Conservation (phyloP, 805 yeast genomes). For the Ogataea chonburiensis region DNA sequence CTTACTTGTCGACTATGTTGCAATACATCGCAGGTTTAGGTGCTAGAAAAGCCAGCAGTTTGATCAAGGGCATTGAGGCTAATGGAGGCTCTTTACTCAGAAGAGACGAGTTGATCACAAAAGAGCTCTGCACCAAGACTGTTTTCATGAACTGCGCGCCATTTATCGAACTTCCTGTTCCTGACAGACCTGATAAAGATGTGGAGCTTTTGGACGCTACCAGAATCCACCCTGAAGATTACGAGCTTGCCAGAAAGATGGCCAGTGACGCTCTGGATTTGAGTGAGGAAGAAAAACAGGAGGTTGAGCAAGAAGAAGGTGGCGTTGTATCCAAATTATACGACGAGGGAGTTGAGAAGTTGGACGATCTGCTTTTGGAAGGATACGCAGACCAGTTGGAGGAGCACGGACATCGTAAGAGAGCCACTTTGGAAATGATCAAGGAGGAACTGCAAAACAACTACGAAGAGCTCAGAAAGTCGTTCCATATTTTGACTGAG, state of each 20-base stretch:
- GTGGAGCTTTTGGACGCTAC: conserved; percentile 89
- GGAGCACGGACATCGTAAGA: conserved; percentile 69
- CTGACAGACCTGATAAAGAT: conserved; percentile 54
- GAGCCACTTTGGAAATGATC: conserved; percentile 79
- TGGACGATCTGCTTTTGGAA: conserved; percentile 84
- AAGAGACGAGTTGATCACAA: conserved; percentile 81
- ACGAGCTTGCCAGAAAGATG: conserved; percentile 93
- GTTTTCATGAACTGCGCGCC: conserved; percentile 92
- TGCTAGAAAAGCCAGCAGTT: conserved; percentile 88
- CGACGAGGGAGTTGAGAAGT: conserved; percentile 67
- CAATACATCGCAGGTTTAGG: conserved; percentile 91
- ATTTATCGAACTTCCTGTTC: conserved; percentile 73
- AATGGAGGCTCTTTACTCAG: conserved; percentile 60
- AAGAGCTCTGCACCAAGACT: conserved; percentile 71
- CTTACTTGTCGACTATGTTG: conserved; percentile 66
- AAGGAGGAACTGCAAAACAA: conserved; percentile 84
- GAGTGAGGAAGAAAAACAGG: conserved; percentile 80
- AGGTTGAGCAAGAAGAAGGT: conserved; percentile 75
- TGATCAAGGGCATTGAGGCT: conserved; percentile 74
- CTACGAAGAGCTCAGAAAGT: conserved; percentile 79
- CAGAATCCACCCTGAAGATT: conserved; percentile 97
- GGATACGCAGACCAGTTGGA: conserved; percentile 91
- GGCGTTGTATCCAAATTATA: conserved; percentile 75
- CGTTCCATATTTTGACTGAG: conserved; percentile 61
- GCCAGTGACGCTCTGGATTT: conserved; percentile 97